Conservation (phyloP, 805 yeast genomes). For the Cyberlindnera japonica region DNA sequence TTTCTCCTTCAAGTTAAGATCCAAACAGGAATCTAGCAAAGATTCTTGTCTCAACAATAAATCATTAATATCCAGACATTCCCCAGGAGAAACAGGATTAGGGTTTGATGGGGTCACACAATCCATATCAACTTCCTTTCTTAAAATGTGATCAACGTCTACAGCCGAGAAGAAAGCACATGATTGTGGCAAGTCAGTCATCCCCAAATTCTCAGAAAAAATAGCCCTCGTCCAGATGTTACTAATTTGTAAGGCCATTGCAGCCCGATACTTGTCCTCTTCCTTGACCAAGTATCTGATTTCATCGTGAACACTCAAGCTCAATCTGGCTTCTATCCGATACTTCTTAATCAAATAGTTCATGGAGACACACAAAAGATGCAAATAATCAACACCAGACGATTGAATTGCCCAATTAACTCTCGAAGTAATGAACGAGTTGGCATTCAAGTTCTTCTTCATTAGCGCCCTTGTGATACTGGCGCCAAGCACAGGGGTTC, state of each 20-base stretch:
- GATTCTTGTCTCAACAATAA: slow-evolving; percentile 41
- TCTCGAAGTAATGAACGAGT: slow-evolving; percentile 78
- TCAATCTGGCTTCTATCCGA: slow-evolving; percentile 67
- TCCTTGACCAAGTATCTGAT: slow-evolving; percentile 74
- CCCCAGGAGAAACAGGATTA: slow-evolving; percentile 70
- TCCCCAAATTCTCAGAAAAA: slow-evolving; percentile 90
- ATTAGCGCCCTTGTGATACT: slow-evolving; percentile 84
- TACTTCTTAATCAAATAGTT: slow-evolving; percentile 68
- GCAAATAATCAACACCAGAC: slow-evolving; percentile 95
- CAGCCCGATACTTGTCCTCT: slow-evolving; percentile 70
- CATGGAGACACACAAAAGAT: slow-evolving; percentile 81
- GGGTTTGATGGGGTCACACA: slow-evolving; percentile 90
- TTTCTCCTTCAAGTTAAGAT: slow-evolving; percentile 6
- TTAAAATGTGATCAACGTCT: slow-evolving; percentile 80
- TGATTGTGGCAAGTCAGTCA: slow-evolving; percentile 84
- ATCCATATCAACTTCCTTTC: slow-evolving; percentile 90
- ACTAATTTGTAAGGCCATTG: slow-evolving; percentile 80
- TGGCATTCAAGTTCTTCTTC: slow-evolving; percentile 57
- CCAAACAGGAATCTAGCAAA: slow-evolving; percentile 16
- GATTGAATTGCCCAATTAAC: slow-evolving; percentile 98
- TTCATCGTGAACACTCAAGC: slow-evolving; percentile 94
- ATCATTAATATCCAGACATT: slow-evolving; percentile 56
- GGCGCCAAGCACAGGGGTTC: slow-evolving; percentile 91
- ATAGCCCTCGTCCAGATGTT: slow-evolving; percentile 96
- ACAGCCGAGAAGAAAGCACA: slow-evolving; percentile 95